phyloP scores from a whole-genome alignment of 352 stramenopile species.

The Phytophthora tubulina region DNA sequence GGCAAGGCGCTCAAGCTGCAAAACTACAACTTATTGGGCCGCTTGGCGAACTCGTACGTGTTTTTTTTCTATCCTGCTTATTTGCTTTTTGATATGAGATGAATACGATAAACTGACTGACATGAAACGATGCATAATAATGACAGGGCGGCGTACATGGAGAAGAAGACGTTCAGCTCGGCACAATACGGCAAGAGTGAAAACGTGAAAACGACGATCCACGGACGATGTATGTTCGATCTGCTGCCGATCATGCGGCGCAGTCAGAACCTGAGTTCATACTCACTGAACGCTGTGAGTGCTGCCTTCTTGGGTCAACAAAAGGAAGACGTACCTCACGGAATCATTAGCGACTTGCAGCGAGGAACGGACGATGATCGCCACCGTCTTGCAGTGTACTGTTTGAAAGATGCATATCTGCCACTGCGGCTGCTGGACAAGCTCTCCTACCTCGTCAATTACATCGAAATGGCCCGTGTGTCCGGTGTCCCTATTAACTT shows the following conservation, averaged over 20 bases:
- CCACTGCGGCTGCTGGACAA: slow-evolving; percentile 98
- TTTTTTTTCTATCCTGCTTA: not conserved
- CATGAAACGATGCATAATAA: not conserved
- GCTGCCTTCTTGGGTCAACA: slow-evolving; percentile 98
- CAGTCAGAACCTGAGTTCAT: slow-evolving; percentile 99
- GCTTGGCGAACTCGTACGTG: slow-evolving; percentile 88
- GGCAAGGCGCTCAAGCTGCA: slow-evolving; percentile 94
- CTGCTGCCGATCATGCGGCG: slow-evolving; percentile 99
- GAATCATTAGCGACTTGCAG: slow-evolving; percentile 97
- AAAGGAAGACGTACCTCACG: slow-evolving; percentile 99
- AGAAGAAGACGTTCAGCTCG: slow-evolving; percentile 98
- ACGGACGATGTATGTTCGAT: slow-evolving; percentile 99
- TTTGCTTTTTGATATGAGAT: slow-evolving; percentile 8
- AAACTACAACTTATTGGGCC: slow-evolving; percentile 82
- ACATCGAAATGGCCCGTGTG: slow-evolving; percentile 99
- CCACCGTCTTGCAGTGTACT: slow-evolving; percentile 99
- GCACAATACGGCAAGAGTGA: slow-evolving; percentile 98
- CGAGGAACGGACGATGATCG: slow-evolving; percentile 97
- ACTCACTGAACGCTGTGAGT: slow-evolving; percentile 99
- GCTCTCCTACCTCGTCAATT: slow-evolving; percentile 99
- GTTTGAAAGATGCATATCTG: slow-evolving; percentile 98
- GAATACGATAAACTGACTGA: slow-evolving; percentile 10
- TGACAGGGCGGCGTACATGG: slow-evolving; percentile 87
- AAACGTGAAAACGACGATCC: slow-evolving; percentile 98
- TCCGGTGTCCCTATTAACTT: slow-evolving; percentile 98